Percentiles rank a stretch among this genome's conserved stretches.
Evolutionary conservation across 208 protist species (phyloP).

Genomic region (Crithidia sp.): DNA sequence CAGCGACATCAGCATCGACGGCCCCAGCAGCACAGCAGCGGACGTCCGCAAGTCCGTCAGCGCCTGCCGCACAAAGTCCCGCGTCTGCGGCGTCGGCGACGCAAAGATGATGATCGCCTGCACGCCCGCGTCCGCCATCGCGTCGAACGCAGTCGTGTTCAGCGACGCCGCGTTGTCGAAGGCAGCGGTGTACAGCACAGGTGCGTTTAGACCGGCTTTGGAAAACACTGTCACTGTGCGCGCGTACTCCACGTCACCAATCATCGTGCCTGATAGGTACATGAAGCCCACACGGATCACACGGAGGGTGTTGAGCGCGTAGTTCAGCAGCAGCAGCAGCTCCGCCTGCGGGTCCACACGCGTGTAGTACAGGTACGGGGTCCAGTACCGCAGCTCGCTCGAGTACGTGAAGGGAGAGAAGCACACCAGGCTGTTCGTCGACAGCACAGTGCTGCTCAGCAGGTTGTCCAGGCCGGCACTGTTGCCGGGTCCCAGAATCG

Average conservation of each 20-base stretch:
- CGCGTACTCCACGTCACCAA: too few species aligned
- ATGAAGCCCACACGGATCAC: slow-evolving; percentile 54
- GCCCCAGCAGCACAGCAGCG: slow-evolving; percentile 33
- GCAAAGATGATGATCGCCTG: slow-evolving; percentile 61
- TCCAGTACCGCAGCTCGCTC: slow-evolving; percentile 24
- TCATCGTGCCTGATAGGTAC: slow-evolving; percentile 42
- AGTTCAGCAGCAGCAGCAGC: slow-evolving; percentile 37
- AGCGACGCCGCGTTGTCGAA: slow-evolving; percentile 2
- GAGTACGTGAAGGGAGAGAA: slow-evolving; percentile 30
- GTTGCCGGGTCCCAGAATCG: slow-evolving; percentile 16
- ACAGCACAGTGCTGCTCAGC: background rate
- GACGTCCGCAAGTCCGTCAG: slow-evolving; percentile 38
- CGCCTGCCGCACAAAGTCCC: slow-evolving; percentile 32
- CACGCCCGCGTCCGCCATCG: slow-evolving; percentile 42
- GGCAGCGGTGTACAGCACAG: slow-evolving; percentile 23
- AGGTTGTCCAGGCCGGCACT: background rate
- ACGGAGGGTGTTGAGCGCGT: slow-evolving; percentile 32
- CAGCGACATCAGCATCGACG: background rate
- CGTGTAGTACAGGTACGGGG: slow-evolving; percentile 36
- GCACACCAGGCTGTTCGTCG: slow-evolving; percentile 25
- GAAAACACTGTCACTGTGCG: too few species aligned
- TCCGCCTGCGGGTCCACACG: slow-evolving; percentile 50
- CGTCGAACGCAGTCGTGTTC: slow-evolving; percentile 34
- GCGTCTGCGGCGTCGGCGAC: slow-evolving; percentile 21
- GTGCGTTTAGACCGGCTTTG: too few species aligned